Evolutionary conservation across 139 green algal genomes (phyloP), one percentile per base, ranked within the genome.

Genomic region (Chlamydomonas sp.): DNA sequence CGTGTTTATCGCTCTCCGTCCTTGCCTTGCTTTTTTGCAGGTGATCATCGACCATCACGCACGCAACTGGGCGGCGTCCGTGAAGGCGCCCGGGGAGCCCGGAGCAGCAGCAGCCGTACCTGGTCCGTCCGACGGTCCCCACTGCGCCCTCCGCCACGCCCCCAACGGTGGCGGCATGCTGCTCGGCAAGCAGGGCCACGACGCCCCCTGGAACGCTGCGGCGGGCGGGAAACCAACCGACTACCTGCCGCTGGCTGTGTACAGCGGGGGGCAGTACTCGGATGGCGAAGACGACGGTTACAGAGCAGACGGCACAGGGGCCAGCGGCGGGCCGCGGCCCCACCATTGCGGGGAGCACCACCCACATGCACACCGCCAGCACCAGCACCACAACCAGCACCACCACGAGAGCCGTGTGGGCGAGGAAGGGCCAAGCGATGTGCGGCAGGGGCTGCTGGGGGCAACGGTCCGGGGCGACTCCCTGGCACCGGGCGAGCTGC

Each of bases 31-130:
- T 7, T 49, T 3, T 1, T 0, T 57, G 18, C 81, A 86, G 81
- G 81, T 88, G 31, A 88, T 88, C 73, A 88, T 88, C 49, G 83
- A 88, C 63, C 83, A 88, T 31, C 83, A 88, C 63, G 62, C 83
- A 9, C 73, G 83, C 31, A 82, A 81, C 1, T 88, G 83, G 83
- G 17, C 77, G 20, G 3, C 61, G 4, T 17, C 80, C 58, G 68
- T 3, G 3, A 6, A 58, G 3, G 68, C 59, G 59, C 7, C 9
- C 1, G 16, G 18, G 71, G 14, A 20, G 20, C 2, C 60, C 63
- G 20, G 18, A 58, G 5, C 31, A n/a, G 10, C 49, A 3, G 49
- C 49, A 12, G 12, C 74, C 9, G 10, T 7, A 63, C 9, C 12
- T 63, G 63, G 2, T 10, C 2, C 59, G 16, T 57, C 59, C 9